A percentile compares a stretch with the other conserved stretches of the same genome.
phyloP scores from a whole-genome alignment of 2,329 filamentous ascomycete genomes.

The Xylaria sp. region DNA sequence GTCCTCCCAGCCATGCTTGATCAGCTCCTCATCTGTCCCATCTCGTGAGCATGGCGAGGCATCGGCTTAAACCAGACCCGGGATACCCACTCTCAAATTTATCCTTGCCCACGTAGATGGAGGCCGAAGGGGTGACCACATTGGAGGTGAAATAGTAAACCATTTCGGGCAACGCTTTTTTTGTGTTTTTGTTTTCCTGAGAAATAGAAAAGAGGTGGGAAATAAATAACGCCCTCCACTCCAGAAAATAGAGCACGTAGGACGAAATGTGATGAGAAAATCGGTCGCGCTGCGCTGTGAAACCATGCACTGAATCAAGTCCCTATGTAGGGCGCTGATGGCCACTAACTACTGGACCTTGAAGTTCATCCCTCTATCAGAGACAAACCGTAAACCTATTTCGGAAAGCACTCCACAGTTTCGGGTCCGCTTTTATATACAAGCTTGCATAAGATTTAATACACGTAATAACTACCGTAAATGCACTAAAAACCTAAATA shows the following conservation, averaged over 20 bases:
- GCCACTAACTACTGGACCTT: background rate
- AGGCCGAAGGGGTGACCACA: slow-evolving; percentile 81
- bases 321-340: background rate
- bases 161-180: slow-evolving; percentile 62
- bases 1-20: slow-evolving; percentile 92
- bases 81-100: slow-evolving; percentile 89
- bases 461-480: too few species aligned
- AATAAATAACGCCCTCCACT: background rate
- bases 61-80: slow-evolving; percentile 25
- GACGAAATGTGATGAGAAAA: background rate
- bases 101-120: slow-evolving; percentile 97
- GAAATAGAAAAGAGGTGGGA: background rate
- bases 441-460: too few species aligned
- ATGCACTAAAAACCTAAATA: too few species aligned
- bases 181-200: background rate
- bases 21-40: slow-evolving; percentile 87
- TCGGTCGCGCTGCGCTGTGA: background rate
- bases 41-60: slow-evolving; percentile 31
- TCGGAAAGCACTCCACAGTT: background rate
- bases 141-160: slow-evolving; percentile 96
- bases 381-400: slow-evolving; percentile 1
- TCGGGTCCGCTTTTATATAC: too few species aligned
- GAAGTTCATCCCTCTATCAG: background rate
- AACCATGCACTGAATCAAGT: background rate
- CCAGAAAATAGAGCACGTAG: background rate